These are phyloP conservation scores for Thalia dealbata DNA, from an alignment of 176 grass and related monocot genomes.

Conservation along the genomic window DNA sequence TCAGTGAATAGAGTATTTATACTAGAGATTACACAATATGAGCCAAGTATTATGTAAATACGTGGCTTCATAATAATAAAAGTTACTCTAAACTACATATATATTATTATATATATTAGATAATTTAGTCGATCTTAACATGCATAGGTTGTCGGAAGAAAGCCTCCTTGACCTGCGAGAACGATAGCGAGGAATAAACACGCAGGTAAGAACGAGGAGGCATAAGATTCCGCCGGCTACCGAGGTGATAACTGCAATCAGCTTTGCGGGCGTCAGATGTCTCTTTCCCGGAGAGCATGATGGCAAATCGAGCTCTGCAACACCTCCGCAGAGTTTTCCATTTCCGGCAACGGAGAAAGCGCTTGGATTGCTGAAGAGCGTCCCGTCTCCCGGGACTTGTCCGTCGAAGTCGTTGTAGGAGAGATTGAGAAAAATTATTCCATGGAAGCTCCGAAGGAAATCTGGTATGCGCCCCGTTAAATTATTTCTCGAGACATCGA, in stretches of 20 bases:
- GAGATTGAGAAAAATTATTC: not conserved
- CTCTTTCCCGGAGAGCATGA: not conserved
- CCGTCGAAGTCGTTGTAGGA: slow-evolving; percentile 50
- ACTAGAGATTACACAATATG: too few species aligned
- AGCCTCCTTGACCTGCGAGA: not conserved
- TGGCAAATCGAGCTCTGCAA: slow-evolving; percentile 1
- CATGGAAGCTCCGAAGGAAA: not conserved
- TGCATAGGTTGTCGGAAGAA: not conserved
- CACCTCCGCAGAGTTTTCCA: slow-evolving; percentile 21
- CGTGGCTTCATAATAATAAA: too few species aligned
- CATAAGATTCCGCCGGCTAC: not conserved
- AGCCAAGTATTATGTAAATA: too few species aligned
- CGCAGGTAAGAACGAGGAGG: not conserved
- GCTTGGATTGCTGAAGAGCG: slow-evolving; percentile 27
- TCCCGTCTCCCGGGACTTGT: slow-evolving; percentile 24
- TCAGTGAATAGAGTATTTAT: too few species aligned
- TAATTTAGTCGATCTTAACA: too few species aligned
- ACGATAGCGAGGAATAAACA: not conserved
- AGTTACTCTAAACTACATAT: too few species aligned
- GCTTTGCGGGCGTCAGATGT: not conserved
- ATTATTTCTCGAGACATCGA: too few species aligned
- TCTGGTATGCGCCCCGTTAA: not conserved
- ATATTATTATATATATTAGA: too few species aligned
- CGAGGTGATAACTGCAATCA: not conserved
- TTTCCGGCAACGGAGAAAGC: slow-evolving; percentile 14